Conservation (phyloP, 2,329 filamentous ascomycete species). For the Ustulina deusta region DNA sequence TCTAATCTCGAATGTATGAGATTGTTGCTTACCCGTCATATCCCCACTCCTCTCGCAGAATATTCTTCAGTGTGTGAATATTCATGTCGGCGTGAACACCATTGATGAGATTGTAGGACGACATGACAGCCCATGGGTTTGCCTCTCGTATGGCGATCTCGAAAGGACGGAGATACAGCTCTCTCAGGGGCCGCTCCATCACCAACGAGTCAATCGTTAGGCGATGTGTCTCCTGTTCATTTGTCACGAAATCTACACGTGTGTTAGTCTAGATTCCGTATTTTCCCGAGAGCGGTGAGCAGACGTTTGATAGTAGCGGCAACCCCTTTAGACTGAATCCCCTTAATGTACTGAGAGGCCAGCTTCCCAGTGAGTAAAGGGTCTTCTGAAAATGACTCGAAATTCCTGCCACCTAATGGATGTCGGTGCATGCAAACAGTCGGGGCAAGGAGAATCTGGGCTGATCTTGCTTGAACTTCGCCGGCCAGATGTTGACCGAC, state of each 20-base stretch:
- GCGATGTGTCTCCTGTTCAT: conserved; percentile 63
- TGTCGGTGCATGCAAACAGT: conserved; percentile 86
- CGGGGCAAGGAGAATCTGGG: conserved; percentile 79
- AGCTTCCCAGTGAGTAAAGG: conserved; percentile 80
- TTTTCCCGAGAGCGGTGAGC: conserved; percentile 38
- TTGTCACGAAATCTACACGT: conserved; percentile 39
- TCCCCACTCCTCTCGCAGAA: conserved; percentile 71
- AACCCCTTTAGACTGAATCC: conserved; percentile 78
- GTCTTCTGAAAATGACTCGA: conserved; percentile 89
- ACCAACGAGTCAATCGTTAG: conserved; percentile 73
- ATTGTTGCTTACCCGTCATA: conserved; percentile 64
- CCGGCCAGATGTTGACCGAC: conserved; percentile 78
- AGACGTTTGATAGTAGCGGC: conserved; percentile 82
- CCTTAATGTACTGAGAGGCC: conserved; percentile 77
- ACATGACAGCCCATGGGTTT: conserved; percentile 77
- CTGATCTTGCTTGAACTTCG: conserved; percentile 78
- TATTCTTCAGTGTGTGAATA: conserved; percentile 64
- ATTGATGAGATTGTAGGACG: conserved; percentile 75
- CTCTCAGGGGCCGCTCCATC: conserved; percentile 73
- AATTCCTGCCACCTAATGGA: conserved; percentile 85
- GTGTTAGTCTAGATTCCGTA: conserved; percentile 13
- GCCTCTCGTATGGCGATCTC: conserved; percentile 78
- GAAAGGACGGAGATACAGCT: conserved; percentile 80
- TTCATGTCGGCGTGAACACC: conserved; percentile 71
- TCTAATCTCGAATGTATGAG: conserved; percentile 6